These are phyloP conservation scores for Corynascus novoguineensis DNA, from an alignment of 495 filamentous ascomycete genomes.

Conservation along the genomic window DNA sequence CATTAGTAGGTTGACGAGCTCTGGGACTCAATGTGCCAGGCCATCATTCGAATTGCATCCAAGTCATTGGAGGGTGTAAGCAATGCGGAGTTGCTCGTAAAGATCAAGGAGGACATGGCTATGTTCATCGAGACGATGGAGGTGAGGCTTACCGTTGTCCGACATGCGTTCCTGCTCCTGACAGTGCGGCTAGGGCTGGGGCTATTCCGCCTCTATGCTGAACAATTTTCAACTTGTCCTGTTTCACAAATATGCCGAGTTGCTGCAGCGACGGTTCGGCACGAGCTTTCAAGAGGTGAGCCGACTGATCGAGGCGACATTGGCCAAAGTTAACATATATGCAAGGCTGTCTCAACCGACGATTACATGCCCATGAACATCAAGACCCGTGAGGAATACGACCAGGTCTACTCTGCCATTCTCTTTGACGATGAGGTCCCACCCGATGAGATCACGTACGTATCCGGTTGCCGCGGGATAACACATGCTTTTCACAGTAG, in stretches of 20 bases:
- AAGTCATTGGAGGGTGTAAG: constrained; percentile 69
- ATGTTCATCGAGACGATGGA: constrained; percentile 98
- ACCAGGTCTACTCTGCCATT: constrained; percentile 87
- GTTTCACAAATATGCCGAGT: constrained; percentile 87
- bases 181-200: constrained; percentile 61
- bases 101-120: constrained; percentile 86
- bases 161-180: constrained; percentile 6
- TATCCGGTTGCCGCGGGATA: constrained; percentile 8
- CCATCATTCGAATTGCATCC: constrained; percentile 70
- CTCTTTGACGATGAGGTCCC: constrained; percentile 85
- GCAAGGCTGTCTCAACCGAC: constrained; percentile 89
- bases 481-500: not conserved
- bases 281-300: constrained; percentile 85
- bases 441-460: constrained; percentile 68
- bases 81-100: constrained; percentile 77
- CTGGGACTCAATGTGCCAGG: constrained; percentile 97
- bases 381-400: constrained; percentile 80
- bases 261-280: constrained; percentile 85
- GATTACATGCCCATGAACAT: constrained; percentile 99
- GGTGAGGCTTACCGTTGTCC: constrained; percentile 36
- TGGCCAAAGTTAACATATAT: constrained; percentile 62
- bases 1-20: constrained; percentile 75
- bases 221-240: constrained; percentile 77
- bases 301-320: constrained; percentile 44
- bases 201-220: constrained; percentile 73